A percentile compares a stretch with the other conserved stretches of the same genome.
Evolutionary conservation across 352 stramenopile species (phyloP).

Genomic region (Pythium myriotylum): DNA sequence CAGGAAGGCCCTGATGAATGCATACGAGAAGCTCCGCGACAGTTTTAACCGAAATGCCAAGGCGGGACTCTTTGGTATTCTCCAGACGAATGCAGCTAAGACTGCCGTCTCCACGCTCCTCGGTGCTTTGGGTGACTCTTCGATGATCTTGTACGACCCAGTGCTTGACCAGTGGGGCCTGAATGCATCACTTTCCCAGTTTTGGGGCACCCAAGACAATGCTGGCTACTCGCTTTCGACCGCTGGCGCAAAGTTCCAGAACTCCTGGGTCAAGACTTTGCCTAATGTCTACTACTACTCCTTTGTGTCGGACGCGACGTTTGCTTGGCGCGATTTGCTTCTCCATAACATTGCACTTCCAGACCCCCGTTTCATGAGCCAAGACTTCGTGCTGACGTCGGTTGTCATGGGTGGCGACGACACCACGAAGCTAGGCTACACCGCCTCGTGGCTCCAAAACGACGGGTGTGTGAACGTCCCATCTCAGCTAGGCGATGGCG

Average conservation of each 20-base stretch:
- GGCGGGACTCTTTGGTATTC: no score
- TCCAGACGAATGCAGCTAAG: no score
- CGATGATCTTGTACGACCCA: slow-evolving; percentile 12
- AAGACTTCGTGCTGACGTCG: slow-evolving; percentile 32
- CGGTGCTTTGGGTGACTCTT: no score
- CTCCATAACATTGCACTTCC: slow-evolving; percentile 43
- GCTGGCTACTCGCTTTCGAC: slow-evolving; percentile 38
- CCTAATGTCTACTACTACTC: slow-evolving; percentile 56
- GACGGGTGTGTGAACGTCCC: slow-evolving; percentile 29
- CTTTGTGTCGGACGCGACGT: slow-evolving; percentile 40
- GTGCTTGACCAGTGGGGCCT: no score
- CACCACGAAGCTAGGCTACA: slow-evolving; percentile 27
- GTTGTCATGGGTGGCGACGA: slow-evolving; percentile 42
- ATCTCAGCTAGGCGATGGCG: slow-evolving; percentile 29
- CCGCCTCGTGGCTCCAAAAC: slow-evolving; percentile 42
- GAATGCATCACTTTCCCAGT: no score
- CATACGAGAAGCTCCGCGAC: slow-evolving; percentile 4
- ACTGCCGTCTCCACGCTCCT: no score
- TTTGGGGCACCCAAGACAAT: slow-evolving; percentile 25
- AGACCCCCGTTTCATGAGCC: slow-evolving; percentile 39
- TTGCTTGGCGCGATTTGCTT: slow-evolving; percentile 32
- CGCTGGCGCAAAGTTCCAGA: slow-evolving; percentile 36
- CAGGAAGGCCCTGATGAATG: slow-evolving; percentile 1
- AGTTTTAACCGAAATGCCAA: no score
- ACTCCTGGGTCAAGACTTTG: slow-evolving; percentile 48